These are phyloP conservation scores for Citrus glauca DNA, from an alignment of 345 rosid species.

Conservation along the genomic window DNA sequence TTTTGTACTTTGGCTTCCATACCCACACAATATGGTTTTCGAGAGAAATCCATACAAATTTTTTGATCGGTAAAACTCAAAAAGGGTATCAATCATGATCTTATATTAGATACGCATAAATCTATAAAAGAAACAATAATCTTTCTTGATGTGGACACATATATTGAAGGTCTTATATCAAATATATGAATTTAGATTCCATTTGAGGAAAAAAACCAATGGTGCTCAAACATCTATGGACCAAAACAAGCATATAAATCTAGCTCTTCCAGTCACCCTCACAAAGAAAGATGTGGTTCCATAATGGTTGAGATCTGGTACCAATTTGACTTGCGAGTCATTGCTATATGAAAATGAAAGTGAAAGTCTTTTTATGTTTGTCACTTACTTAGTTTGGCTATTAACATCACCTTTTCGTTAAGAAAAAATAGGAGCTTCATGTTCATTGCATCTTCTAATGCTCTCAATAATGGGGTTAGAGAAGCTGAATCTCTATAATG, in stretches of 20 bases:
- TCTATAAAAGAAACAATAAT: not conserved
- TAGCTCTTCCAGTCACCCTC: not conserved
- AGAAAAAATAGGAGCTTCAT: not conserved
- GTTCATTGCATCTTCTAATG: not conserved
- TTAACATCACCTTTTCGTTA: not conserved
- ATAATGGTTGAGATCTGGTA: not conserved
- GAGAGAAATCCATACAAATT: not conserved
- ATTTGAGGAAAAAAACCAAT: not conserved
- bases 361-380: not conserved
- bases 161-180: not conserved
- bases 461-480: not conserved
- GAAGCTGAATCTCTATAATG: not conserved
- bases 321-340: not conserved
- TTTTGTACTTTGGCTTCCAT: not conserved
- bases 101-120: not conserved
- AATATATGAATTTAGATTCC: not conserved
- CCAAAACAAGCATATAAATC: not conserved
- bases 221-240: not conserved
- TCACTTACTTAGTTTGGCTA: not conserved
- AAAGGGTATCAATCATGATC: not conserved
- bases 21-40: not conserved
- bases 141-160: slow-evolving; percentile 1
- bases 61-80: not conserved
- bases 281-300: not conserved
- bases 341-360: not conserved